Evolutionary conservation across 2,329 filamentous ascomycete genomes (phyloP).

Genomic region (Xenosphaeropsis pyriputrescens): DNA sequence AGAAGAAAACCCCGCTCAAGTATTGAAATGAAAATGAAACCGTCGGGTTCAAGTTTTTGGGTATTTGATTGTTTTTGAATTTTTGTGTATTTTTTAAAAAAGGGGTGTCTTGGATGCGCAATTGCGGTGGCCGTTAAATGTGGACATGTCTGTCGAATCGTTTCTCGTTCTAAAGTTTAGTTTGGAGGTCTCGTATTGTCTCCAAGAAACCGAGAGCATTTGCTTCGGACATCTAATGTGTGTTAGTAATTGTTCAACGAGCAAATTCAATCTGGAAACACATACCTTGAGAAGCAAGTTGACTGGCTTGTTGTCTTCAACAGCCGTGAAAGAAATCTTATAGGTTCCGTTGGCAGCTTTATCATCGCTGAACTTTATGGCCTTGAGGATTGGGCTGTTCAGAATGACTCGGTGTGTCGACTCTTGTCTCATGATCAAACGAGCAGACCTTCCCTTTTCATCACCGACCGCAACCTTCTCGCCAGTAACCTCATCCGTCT

Average conservation of each 20-base stretch:
- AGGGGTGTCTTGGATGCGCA: no score
- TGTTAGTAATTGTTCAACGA: conserved; percentile 3
- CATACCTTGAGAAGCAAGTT: conserved; percentile 47
- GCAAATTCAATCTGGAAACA: conserved; percentile 7
- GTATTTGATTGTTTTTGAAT: no score
- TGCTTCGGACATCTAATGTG: conserved; percentile 15
- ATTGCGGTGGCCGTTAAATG: no score
- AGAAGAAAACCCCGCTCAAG: no score
- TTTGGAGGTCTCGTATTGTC: background rate
- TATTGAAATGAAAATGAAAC: no score
- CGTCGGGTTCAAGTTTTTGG: no score
- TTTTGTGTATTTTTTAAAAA: no score
- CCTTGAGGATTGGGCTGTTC: conserved; percentile 68
- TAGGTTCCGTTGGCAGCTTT: conserved; percentile 39
- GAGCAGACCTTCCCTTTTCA: conserved; percentile 26
- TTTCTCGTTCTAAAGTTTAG: no score
- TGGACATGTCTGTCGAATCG: no score
- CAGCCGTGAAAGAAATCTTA: conserved; percentile 52
- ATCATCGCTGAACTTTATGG: conserved; percentile 60
- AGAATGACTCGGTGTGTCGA: conserved; percentile 76
- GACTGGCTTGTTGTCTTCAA: conserved; percentile 40
- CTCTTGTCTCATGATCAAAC: conserved; percentile 83
- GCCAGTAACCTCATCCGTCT: conserved; percentile 31
- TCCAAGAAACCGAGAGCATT: conserved; percentile 10
- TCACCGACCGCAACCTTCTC: conserved; percentile 17